phyloP scores from a whole-genome alignment of 768 basidiomycete species.

The Boletus edulis region DNA sequence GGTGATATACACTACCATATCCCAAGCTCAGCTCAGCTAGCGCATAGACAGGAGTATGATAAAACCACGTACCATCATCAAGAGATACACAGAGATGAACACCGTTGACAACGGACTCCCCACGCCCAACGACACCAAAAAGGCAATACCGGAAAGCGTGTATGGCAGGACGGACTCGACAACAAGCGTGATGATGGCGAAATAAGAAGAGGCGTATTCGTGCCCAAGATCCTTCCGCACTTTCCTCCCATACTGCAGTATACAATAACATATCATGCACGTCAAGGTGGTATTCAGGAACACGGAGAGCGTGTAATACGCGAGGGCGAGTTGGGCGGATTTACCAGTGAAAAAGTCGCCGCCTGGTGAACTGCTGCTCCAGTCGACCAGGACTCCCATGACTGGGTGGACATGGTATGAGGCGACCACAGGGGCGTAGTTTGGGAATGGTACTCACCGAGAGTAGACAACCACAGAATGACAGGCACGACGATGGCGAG shows the following conservation, averaged over 20 bases:
- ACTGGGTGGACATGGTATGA: conserved; percentile 7
- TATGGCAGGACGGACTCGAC: conserved; percentile 26
- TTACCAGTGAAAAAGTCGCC: conserved; percentile 18
- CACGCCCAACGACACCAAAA: conserved; percentile 19
- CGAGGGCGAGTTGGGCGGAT: conserved; percentile 8
- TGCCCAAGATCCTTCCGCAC: conserved; percentile 11
- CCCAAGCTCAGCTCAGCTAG: background rate
- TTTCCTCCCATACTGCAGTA: conserved; percentile 6
- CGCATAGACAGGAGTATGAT: too few relatives aligned
- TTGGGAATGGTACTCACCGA: conserved; percentile 8
- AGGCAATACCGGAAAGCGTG: conserved; percentile 24
- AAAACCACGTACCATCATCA: conserved; percentile 19
- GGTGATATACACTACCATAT: too few relatives aligned
- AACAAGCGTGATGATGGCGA: conserved; percentile 6
- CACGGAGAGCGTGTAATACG: conserved; percentile 16
- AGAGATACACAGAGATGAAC: conserved; percentile 12
- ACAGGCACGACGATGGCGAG: conserved; percentile 10
- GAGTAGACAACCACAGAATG: conserved; percentile 22
- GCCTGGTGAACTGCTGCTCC: conserved; percentile 11
- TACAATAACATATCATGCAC: conserved; percentile 21
- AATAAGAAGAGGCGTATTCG: conserved; percentile 19
- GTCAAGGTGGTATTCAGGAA: conserved; percentile 19
- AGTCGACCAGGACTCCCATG: conserved; percentile 15
- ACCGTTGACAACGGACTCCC: conserved; percentile 10
- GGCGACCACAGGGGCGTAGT: background rate